Conservation (phyloP, 2,329 filamentous ascomycete species). For the Aphanoascus verrucosus region DNA sequence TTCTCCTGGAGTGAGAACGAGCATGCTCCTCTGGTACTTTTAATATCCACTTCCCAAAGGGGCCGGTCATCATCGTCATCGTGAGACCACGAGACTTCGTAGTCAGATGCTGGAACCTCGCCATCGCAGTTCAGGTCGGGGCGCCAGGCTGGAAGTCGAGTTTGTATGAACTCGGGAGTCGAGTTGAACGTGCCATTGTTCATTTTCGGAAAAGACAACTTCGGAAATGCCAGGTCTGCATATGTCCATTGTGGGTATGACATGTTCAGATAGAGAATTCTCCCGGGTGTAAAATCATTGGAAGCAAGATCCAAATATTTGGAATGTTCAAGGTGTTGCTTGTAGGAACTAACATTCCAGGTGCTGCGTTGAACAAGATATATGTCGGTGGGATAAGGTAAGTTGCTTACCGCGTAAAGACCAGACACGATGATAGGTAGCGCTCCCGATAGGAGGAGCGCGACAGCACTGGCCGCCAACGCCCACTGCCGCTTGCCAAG, state of each 20-base stretch:
- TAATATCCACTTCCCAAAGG: constrained; percentile 14
- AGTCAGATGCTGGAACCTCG: constrained; percentile 7
- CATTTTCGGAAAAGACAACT: constrained; percentile 3
- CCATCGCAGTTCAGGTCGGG: constrained; percentile 13
- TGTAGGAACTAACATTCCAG: constrained; percentile 17
- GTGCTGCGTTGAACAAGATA: constrained; percentile 4
- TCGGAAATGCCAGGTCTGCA: constrained; percentile 22
- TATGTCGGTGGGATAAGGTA: constrained; percentile 9
- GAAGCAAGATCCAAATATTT: background rate
- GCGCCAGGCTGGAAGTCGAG: constrained; percentile 14
- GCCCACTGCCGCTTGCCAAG: constrained; percentile 16
- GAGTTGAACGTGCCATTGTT: background rate
- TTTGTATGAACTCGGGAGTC: constrained; percentile 1
- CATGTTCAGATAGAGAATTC: constrained; percentile 23
- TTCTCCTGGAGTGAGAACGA: constrained; percentile 1
- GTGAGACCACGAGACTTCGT: constrained; percentile 1
- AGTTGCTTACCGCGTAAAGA: constrained; percentile 13
- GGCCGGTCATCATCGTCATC: constrained; percentile 10
- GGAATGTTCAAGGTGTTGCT: constrained; percentile 1
- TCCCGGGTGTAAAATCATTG: constrained; percentile 16
- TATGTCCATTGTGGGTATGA: constrained; percentile 27
- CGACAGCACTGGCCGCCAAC: constrained; percentile 12
- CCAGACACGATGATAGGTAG: constrained; percentile 16
- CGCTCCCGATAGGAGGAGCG: constrained; percentile 15
- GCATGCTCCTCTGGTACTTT: constrained; percentile 8